These are phyloP conservation scores for Glutinoglossum americanum DNA, from an alignment of 495 filamentous ascomycete genomes.

Conservation along the genomic window DNA sequence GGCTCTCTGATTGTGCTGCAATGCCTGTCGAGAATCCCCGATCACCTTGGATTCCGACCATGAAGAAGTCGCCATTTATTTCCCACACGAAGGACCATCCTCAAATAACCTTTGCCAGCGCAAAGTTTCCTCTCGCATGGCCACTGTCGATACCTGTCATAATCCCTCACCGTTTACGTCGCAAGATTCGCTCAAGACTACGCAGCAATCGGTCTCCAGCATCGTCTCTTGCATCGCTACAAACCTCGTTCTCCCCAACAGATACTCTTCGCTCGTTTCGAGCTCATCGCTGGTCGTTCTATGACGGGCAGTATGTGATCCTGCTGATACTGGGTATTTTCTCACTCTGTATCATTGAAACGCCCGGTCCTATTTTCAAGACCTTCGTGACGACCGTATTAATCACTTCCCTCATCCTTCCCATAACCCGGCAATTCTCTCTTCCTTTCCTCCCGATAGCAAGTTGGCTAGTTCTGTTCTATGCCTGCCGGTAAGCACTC, in stretches of 20 bases:
- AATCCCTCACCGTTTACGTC: slow-evolving; percentile 50
- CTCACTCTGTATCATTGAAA: slow-evolving; percentile 56
- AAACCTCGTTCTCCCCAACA: slow-evolving; percentile 57
- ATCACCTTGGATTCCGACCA: neutral
- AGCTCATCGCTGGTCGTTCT: slow-evolving; percentile 57
- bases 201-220: slow-evolving; percentile 49
- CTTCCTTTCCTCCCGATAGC: slow-evolving; percentile 68
- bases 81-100: neutral
- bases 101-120: neutral
- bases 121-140: slow-evolving; percentile 12
- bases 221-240: slow-evolving; percentile 48
- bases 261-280: slow-evolving; percentile 54
- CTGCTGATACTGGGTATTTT: slow-evolving; percentile 55
- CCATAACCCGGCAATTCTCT: slow-evolving; percentile 80
- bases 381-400: slow-evolving; percentile 10
- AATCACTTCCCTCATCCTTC: slow-evolving; percentile 38
- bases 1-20: neutral
- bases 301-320: slow-evolving; percentile 71
- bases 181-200: slow-evolving; percentile 50
- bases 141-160: slow-evolving; percentile 25
- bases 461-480: slow-evolving; percentile 73
- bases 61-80: neutral
- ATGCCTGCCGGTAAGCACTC: slow-evolving; percentile 55
- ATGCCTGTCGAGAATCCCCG: neutral
- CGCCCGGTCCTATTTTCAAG: slow-evolving; percentile 17